These are phyloP conservation scores for Comarum palustre DNA, from an alignment of 306 rosid species.

Conservation along the genomic window DNA sequence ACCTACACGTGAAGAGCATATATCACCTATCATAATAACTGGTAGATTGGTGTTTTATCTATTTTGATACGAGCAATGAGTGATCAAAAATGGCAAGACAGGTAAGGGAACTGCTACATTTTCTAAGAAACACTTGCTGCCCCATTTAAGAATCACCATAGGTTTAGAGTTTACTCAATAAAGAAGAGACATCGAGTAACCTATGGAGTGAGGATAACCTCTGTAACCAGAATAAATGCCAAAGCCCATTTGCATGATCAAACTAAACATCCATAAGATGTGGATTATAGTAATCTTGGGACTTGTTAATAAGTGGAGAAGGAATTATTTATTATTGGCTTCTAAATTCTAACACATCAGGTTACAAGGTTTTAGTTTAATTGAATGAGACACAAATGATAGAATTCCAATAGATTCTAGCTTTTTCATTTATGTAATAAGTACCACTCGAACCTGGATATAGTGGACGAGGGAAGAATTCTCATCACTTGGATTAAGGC, in stretches of 20 bases:
- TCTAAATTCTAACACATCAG: background rate
- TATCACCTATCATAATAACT: background rate
- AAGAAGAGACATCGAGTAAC: background rate
- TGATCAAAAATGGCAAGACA: background rate
- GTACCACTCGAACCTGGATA: constrained; percentile 70
- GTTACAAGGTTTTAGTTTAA: background rate
- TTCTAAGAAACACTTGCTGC: background rate
- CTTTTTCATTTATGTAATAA: constrained; percentile 11
- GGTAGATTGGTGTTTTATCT: background rate
- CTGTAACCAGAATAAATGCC: background rate
- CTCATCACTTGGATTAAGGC: constrained; percentile 80
- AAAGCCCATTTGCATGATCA: constrained; percentile 2
- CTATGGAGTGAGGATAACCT: background rate
- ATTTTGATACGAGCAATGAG: background rate
- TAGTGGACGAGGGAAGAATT: constrained; percentile 87
- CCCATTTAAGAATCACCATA: background rate
- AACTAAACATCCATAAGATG: background rate
- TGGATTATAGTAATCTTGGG: background rate
- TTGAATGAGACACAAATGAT: background rate
- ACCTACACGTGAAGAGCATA: constrained; percentile 45
- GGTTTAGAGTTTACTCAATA: background rate
- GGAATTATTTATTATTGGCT: background rate
- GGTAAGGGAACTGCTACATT: background rate
- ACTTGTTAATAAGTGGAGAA: background rate
- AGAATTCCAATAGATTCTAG: constrained; percentile 4